phyloP scores from a whole-genome alignment of 257 asterid genomes.

The Solanum paucissectum region DNA sequence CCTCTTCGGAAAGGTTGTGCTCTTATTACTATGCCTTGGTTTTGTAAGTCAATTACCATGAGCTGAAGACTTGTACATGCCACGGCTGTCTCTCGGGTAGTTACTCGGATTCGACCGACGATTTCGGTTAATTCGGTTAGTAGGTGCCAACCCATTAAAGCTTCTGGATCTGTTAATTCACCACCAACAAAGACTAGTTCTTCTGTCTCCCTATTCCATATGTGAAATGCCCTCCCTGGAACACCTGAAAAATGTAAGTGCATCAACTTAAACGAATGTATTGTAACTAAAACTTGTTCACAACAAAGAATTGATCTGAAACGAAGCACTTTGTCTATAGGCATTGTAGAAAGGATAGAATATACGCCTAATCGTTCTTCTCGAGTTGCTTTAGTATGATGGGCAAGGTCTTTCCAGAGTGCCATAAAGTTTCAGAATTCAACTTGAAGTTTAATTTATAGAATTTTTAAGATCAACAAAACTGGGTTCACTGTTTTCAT shows the following conservation, averaged over 20 bases:
- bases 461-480: not conserved
- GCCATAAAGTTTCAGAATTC: not conserved
- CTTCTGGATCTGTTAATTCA: constrained; percentile 66
- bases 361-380: not conserved
- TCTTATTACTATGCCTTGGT: constrained; percentile 36
- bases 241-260: constrained; percentile 34
- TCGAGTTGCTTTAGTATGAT: not conserved
- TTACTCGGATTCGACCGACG: constrained; percentile 54
- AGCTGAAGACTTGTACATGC: constrained; percentile 62
- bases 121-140: constrained; percentile 50
- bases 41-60: constrained; percentile 44
- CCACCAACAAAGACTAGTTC: constrained; percentile 78
- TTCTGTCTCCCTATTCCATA: constrained; percentile 66
- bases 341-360: not conserved
- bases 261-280: not conserved
- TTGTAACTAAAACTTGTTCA: not conserved
- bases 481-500: not conserved
- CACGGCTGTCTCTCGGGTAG: constrained; percentile 40
- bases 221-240: constrained; percentile 71
- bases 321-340: not conserved
- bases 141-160: constrained; percentile 79
- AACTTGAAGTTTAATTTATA: not conserved
- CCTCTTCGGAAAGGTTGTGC: constrained; percentile 38
- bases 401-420: not conserved
- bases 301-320: not conserved